phyloP scores from a whole-genome alignment of 495 filamentous ascomycete genomes.

The Saxophila tyrrhenica region DNA sequence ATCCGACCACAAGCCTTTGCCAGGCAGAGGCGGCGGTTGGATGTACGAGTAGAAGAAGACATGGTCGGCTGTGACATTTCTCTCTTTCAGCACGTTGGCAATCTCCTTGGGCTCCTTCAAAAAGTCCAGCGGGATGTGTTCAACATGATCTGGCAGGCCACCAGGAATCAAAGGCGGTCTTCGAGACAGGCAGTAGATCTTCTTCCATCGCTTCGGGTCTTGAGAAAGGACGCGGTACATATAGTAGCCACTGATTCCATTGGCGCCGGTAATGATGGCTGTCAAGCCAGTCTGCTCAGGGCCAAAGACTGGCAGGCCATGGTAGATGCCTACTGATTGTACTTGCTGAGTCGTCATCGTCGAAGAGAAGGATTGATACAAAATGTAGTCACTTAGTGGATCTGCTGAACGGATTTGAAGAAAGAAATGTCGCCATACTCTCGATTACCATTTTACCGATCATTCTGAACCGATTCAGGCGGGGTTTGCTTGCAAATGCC shows the following conservation, averaged over 20 bases:
- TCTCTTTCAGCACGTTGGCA: constrained; percentile 27
- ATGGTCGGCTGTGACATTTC: constrained; percentile 34
- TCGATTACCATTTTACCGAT: neutral
- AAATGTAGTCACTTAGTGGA: neutral
- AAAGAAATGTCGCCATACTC: neutral
- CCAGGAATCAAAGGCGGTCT: constrained; percentile 19
- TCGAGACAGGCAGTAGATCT: constrained; percentile 36
- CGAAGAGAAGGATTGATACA: neutral
- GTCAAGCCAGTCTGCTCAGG: constrained; percentile 31
- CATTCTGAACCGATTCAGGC: neutral
- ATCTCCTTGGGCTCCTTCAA: constrained; percentile 31
- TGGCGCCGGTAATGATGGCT: constrained; percentile 44
- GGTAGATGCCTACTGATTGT: constrained; percentile 30
- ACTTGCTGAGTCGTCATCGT: constrained; percentile 12
- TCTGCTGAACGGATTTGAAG: neutral
- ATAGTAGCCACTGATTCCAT: constrained; percentile 34
- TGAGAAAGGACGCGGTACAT: constrained; percentile 34
- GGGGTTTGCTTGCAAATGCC: neutral
- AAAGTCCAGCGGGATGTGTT: constrained; percentile 39
- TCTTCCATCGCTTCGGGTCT: constrained; percentile 34
- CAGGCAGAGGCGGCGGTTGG: constrained; percentile 40
- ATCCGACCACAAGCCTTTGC: constrained; percentile 25
- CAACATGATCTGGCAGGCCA: constrained; percentile 28
- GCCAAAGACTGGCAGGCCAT: constrained; percentile 38
- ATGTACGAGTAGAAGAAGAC: constrained; percentile 48